Percentiles rank a stretch among this genome's conserved stretches.
These are phyloP conservation scores for Chrysosporium queenslandicum DNA, from an alignment of 2,329 filamentous ascomycete species.

Conservation along the genomic window DNA sequence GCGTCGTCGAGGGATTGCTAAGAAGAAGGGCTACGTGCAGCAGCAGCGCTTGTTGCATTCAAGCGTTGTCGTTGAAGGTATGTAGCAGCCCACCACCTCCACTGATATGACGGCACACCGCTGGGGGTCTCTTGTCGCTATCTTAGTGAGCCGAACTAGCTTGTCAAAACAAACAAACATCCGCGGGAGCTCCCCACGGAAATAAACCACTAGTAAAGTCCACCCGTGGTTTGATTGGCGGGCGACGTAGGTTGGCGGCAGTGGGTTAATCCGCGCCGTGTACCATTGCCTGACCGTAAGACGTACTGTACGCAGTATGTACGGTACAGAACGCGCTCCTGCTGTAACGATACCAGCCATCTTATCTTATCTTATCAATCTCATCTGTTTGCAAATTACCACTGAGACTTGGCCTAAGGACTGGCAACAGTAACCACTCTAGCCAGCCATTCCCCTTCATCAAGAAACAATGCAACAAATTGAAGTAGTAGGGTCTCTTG, in stretches of 20 bases:
- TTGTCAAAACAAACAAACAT: constrained; percentile 12
- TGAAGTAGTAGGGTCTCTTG: too few species aligned
- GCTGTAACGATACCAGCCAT: too few species aligned
- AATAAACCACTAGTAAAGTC: neutral
- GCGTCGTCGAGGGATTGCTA: neutral
- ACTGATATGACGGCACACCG: neutral
- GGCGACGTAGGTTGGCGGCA: neutral
- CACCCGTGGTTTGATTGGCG: neutral
- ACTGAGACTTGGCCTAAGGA: too few species aligned
- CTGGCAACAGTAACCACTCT: too few species aligned
- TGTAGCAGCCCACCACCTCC: neutral
- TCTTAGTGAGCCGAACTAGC: too few species aligned
- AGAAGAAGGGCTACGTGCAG: neutral
- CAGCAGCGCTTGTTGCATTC: neutral
- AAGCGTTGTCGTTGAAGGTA: neutral
- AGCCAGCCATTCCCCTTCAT: too few species aligned
- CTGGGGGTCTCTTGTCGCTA: neutral
- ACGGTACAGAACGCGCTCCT: too few species aligned
- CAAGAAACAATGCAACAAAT: too few species aligned
- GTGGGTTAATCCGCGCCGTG: neutral
- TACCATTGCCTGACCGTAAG: too few species aligned
- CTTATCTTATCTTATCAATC: too few species aligned
- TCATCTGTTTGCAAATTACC: too few species aligned
- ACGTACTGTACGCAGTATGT: neutral
- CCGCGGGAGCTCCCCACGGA: neutral